phyloP scores from a whole-genome alignment of 2,329 filamentous ascomycete genomes.

The Rugonectria rugulosa region DNA sequence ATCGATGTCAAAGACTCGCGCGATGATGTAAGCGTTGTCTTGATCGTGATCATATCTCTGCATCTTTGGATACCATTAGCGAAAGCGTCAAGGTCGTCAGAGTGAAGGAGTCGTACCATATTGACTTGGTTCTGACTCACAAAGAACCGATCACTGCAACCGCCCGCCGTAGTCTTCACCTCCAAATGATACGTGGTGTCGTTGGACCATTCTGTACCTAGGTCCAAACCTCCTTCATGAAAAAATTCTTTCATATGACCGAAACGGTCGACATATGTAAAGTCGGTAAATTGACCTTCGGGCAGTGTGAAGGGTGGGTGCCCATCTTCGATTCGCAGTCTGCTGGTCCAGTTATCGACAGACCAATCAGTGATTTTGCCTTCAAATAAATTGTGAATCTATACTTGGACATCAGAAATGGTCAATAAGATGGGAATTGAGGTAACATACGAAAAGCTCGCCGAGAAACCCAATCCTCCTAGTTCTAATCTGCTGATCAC shows the following conservation, averaged over 20 bases:
- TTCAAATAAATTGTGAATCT: constrained; percentile 15
- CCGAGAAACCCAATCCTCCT: constrained; percentile 10
- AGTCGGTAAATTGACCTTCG: constrained; percentile 11
- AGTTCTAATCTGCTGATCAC: constrained; percentile 6
- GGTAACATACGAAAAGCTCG: constrained; percentile 10
- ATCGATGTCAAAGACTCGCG: constrained; percentile 17
- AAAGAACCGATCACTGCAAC: constrained; percentile 6
- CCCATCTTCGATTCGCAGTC: constrained; percentile 8
- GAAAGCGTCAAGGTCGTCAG: not conserved
- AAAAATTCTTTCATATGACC: constrained; percentile 13
- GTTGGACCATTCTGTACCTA: constrained; percentile 3
- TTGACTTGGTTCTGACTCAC: constrained; percentile 14
- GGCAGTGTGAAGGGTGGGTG: constrained; percentile 1
- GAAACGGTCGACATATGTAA: constrained; percentile 11
- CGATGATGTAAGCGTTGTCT: constrained; percentile 12
- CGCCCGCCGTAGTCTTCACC: constrained; percentile 8
- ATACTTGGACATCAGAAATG: not conserved
- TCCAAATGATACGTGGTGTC: constrained; percentile 19
- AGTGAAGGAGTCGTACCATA: constrained; percentile 4
- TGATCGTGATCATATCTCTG: constrained; percentile 7
- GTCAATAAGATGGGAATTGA: too few relatives aligned
- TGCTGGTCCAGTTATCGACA: constrained; percentile 20
- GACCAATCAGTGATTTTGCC: constrained; percentile 9
- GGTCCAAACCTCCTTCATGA: not conserved
- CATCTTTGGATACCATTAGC: constrained; percentile 11